Evolutionary conservation across 495 filamentous ascomycete species (phyloP), one percentile per base, ranked within the genome.

Genomic region (Lichenothelia convexa): DNA sequence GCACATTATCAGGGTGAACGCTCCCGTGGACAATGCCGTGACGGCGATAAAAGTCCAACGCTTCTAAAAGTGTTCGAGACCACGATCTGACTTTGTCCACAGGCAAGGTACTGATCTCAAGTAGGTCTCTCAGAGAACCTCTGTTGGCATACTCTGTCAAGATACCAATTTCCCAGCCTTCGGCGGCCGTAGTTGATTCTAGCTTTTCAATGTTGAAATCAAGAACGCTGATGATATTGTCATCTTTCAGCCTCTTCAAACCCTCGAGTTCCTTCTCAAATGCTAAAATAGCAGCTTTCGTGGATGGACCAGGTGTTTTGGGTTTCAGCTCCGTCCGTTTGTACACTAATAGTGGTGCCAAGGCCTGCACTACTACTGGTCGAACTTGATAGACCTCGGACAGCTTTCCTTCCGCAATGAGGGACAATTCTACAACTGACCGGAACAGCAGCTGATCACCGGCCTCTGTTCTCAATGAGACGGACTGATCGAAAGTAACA

Each of bases 41-140:
- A 35, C 71, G 72, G 50, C 94, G 87, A 36, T 87, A 70, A 51
- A 75, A 87, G 32, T 85, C 81, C 20, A 95, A 63, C 0, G 73
- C 89, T 53, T 93, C 81, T 18, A 97, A 72, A n/a, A 97, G 62
- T 44, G 87, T 79, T 32, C 82, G 75, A 30, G 80, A 83, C 80
- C 83, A 94, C 34, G 79, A 68, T 32, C 83, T 74, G 24, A 79
- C 71, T 45, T 73, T 80, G 41, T 69, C 70, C 23, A 76, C 65
- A 20, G 74, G 69, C 29, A 93, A 56, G n/a, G 66, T 67, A 21
- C 75, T 79, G 20, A 80, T 65, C 24, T 82, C 78, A 33, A 97
- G 63, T 12, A 89, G 61, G 34, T 93, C 84, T 3, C 73, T 67
- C 2, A 97, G 58, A 1, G 89, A 79, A 0, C 85, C 84, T 53